phyloP scores from a whole-genome alignment of 352 stramenopile species.

The Vaucheria bursata region DNA sequence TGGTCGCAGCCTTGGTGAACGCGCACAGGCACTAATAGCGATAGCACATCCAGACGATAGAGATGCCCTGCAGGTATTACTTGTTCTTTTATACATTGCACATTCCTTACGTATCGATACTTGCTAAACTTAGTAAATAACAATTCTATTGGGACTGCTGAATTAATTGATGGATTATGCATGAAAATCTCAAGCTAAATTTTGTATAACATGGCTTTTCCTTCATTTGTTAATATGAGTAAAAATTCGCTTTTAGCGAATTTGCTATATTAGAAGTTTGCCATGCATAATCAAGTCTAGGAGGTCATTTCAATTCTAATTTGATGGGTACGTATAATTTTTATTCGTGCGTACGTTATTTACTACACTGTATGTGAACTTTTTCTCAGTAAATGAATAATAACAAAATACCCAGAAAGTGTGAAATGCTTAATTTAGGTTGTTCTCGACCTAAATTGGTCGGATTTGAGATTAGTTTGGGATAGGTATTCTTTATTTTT shows the following conservation, averaged over 20 bases:
- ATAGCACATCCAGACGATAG: conserved; percentile 54
- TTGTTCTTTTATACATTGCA: not conserved
- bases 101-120: not conserved
- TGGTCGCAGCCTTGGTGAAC: conserved; percentile 27
- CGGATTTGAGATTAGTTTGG: not conserved
- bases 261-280: no score
- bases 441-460: no score
- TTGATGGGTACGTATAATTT: no score
- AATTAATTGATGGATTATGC: conserved; percentile 49
- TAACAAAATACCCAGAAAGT: no score
- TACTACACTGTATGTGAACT: no score
- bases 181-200: conserved; percentile 52
- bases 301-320: no score
- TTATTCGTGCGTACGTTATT: no score
- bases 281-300: no score
- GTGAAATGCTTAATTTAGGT: no score
- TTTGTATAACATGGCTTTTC: conserved; percentile 21
- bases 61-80: not conserved
- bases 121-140: not conserved
- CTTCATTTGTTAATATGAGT: not conserved
- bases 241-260: not conserved
- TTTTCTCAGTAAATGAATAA: no score
- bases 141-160: not conserved
- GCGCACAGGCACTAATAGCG: conserved; percentile 47
- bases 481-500: not conserved